Evolutionary conservation across 1,284 basidiomycete species (phyloP).

Genomic region (Sporisorium graminicola): DNA sequence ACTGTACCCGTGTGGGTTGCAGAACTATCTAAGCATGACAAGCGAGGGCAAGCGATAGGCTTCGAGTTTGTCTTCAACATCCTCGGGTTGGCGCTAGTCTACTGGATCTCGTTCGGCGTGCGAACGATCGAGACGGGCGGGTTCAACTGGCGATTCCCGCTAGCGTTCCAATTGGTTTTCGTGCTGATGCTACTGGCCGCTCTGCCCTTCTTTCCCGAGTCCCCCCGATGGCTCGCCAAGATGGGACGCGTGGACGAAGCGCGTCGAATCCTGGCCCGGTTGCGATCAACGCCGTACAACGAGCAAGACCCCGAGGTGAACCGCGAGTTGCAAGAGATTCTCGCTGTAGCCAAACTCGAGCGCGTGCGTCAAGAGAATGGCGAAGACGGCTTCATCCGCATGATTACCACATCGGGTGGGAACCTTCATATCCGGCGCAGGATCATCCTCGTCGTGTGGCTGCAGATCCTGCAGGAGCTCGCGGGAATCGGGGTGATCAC

Average conservation of each 20-base stretch:
- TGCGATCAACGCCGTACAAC: conserved; percentile 25
- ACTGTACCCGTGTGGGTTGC: conserved; percentile 30
- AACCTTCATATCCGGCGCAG: conserved; percentile 31
- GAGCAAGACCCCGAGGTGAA: conserved; percentile 24
- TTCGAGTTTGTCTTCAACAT: conserved; percentile 35
- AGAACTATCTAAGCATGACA: conserved; percentile 21
- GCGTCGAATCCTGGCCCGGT: conserved; percentile 23
- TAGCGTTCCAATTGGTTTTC: conserved; percentile 36
- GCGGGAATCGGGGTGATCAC: conserved; percentile 36
- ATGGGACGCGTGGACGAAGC: conserved; percentile 41
- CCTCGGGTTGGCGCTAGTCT: conserved; percentile 23
- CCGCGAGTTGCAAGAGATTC: conserved; percentile 25
- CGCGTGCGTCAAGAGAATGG: conserved; percentile 26
- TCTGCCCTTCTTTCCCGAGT: conserved; percentile 38
- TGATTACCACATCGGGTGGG: conserved; percentile 20
- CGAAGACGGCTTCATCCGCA: conserved; percentile 20
- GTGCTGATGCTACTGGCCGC: conserved; percentile 19
- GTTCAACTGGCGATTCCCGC: conserved; percentile 35
- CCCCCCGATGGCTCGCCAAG: conserved; percentile 33
- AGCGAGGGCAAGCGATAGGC: conserved; percentile 25
- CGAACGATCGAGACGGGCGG: conserved; percentile 20
- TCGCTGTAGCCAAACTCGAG: conserved; percentile 24
- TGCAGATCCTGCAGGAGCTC: conserved; percentile 36
- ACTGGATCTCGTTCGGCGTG: conserved; percentile 32
- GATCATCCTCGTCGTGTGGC: conserved; percentile 27